Conservation (phyloP, 2,329 filamentous ascomycete species). For the Clarireedia monteithiana region DNA sequence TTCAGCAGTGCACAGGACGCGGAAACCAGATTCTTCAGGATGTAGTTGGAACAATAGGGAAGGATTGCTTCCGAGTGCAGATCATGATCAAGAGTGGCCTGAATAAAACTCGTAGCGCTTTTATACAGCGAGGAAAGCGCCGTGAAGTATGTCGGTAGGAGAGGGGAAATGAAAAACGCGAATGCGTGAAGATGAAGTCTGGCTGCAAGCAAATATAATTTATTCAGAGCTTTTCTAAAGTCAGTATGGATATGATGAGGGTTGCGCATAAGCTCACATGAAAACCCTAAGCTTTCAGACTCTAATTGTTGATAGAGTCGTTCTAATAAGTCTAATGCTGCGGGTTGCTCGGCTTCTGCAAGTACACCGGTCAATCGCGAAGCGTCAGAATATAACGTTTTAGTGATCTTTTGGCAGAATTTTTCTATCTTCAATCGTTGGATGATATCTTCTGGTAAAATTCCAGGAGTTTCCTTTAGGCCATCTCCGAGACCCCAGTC, state of each 20-base stretch:
- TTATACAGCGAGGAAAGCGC: slow-evolving; percentile 34
- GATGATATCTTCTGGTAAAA: slow-evolving; percentile 43
- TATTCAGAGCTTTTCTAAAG: slow-evolving; percentile 10
- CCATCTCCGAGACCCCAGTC: slow-evolving; percentile 46
- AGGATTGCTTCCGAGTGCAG: slow-evolving; percentile 28
- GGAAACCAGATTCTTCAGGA: slow-evolving; percentile 60
- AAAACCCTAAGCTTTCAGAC: slow-evolving; percentile 3
- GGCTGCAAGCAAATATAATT: slow-evolving; percentile 16
- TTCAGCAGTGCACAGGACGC: slow-evolving; percentile 57
- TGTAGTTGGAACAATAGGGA: slow-evolving; percentile 48
- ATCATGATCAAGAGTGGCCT: slow-evolving; percentile 15
- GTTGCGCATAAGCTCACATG: neutral
- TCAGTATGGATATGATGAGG: neutral
- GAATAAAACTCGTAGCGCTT: slow-evolving; percentile 25
- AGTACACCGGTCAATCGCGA: slow-evolving; percentile 36
- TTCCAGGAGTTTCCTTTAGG: slow-evolving; percentile 35
- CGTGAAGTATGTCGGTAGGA: slow-evolving; percentile 9
- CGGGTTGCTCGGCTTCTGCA: slow-evolving; percentile 30
- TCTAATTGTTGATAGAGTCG: slow-evolving; percentile 4
- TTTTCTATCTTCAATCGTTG: slow-evolving; percentile 46
- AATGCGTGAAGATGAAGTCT: slow-evolving; percentile 16
- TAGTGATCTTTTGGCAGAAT: slow-evolving; percentile 50
- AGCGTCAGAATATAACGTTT: slow-evolving; percentile 48
- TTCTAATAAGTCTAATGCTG: slow-evolving; percentile 36
- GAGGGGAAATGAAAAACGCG: slow-evolving; percentile 16